Conservation (phyloP, 345 rosid species). For the Brassica nigra region DNA sequence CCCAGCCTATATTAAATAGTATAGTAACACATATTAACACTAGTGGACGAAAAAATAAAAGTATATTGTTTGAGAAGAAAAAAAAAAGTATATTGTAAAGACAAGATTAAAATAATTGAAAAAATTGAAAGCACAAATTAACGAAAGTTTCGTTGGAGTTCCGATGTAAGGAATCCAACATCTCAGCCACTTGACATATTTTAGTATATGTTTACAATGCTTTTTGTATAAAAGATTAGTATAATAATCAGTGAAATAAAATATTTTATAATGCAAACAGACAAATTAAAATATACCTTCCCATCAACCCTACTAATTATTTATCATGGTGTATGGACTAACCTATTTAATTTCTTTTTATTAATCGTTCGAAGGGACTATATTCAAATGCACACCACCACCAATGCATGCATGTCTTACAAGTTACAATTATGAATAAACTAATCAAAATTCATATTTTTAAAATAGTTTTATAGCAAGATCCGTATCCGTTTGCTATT, state of each 20-base stretch:
- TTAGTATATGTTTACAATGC: neutral
- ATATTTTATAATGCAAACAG: neutral
- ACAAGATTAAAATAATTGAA: neutral
- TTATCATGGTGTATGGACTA: conserved; percentile 23
- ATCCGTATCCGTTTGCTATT: neutral
- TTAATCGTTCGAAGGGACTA: neutral
- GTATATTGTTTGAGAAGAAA: neutral
- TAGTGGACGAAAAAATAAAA: neutral
- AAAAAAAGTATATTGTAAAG: neutral
- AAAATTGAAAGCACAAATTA: conserved; percentile 5
- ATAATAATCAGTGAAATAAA: conserved; percentile 3
- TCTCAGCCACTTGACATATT: conserved; percentile 27
- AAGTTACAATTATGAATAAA: conserved; percentile 26
- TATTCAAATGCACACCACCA: neutral
- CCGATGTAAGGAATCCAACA: conserved; percentile 43
- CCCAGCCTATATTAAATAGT: neutral
- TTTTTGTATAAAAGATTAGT: conserved; percentile 17
- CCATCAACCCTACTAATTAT: conserved; percentile 29
- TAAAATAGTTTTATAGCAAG: neutral
- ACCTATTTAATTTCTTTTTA: neutral
- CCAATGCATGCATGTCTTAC: conserved; percentile 35
- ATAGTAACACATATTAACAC: neutral
- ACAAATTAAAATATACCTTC: conserved; percentile 20
- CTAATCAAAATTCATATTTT: neutral
- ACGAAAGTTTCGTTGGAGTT: conserved; percentile 39